phyloP scores from a whole-genome alignment of 2,329 filamentous ascomycete genomes.

The Apiospora kogelbergensis region DNA sequence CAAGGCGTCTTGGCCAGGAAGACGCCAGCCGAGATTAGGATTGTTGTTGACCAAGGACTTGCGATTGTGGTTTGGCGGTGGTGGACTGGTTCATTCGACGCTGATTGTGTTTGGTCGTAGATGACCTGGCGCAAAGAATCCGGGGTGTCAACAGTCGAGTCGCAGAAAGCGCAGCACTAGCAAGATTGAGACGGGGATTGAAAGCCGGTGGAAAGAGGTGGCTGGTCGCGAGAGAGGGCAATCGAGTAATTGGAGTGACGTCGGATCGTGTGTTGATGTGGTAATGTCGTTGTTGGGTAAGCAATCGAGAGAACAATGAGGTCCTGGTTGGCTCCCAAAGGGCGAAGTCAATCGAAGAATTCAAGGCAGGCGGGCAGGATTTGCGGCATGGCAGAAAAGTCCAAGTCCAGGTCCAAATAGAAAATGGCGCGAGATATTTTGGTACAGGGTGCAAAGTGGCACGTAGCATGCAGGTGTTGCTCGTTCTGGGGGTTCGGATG shows the following conservation, averaged over 20 bases:
- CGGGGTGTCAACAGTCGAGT: background rate
- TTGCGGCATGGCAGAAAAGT: background rate
- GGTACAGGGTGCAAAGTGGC: background rate
- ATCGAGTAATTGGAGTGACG: background rate
- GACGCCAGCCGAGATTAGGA: conserved; percentile 18
- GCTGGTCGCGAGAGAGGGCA: background rate
- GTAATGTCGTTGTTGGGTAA: background rate
- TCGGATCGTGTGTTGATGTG: background rate
- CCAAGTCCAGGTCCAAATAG: background rate
- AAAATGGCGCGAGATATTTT: background rate
- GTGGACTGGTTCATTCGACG: background rate
- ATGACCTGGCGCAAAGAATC: background rate
- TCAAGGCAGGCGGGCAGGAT: background rate
- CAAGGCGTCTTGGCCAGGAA: conserved; percentile 26
- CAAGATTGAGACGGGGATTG: background rate
- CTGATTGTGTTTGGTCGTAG: background rate
- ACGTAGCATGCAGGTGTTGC: background rate
- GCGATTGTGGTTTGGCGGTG: background rate
- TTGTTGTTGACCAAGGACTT: background rate
- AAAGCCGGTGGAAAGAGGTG: background rate
- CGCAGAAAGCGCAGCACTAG: background rate
- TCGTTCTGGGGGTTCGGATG: conserved; percentile 5
- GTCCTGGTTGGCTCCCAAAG: background rate
- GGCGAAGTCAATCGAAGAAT: conserved; percentile 1
- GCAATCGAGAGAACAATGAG: background rate